Conservation (phyloP, 75 land plant species). For the Isoetes taiwanensis region DNA sequence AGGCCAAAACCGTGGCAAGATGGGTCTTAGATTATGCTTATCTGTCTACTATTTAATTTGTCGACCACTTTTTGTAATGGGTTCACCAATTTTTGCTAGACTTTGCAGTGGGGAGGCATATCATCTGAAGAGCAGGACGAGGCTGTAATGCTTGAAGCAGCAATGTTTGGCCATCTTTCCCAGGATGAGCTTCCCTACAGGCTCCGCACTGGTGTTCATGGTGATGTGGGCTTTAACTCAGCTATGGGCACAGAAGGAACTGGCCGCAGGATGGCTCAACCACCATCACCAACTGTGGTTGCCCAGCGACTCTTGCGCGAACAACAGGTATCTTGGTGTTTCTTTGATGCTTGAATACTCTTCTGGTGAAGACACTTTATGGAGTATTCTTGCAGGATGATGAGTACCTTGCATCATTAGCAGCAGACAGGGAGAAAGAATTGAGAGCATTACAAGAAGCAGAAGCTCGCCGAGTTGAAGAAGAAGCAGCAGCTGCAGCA, state of each 20-base stretch:
- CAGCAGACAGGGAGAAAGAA: slow-evolving; percentile 81
- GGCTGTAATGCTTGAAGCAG: slow-evolving; percentile 98
- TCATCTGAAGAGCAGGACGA: slow-evolving; percentile 88
- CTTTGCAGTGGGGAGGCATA: slow-evolving; percentile 81
- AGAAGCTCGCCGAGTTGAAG: slow-evolving; percentile 34
- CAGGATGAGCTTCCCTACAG: slow-evolving; percentile 33
- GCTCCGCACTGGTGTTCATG: slow-evolving; percentile 6
- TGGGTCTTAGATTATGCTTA: no score
- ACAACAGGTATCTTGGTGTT: slow-evolving; percentile 48
- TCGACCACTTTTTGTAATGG: no score
- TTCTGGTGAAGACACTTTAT: not conserved
- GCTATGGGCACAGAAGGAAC: slow-evolving; percentile 10
- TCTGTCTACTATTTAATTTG: no score
- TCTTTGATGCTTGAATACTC: not conserved
- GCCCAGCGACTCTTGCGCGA: slow-evolving; percentile 75
- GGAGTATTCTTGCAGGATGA: slow-evolving; percentile 44
- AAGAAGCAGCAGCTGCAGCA: slow-evolving; percentile 41
- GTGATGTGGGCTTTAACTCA: slow-evolving; percentile 10
- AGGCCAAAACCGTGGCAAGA: no score
- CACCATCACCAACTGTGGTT: slow-evolving; percentile 60
- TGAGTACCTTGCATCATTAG: slow-evolving; percentile 73
- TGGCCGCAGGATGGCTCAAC: slow-evolving; percentile 30
- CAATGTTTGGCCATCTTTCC: slow-evolving; percentile 72
- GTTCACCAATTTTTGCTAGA: no score
- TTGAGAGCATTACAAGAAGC: slow-evolving; percentile 45